These are phyloP conservation scores for Chiua virens DNA, from an alignment of 768 basidiomycete genomes.

Conservation along the genomic window DNA sequence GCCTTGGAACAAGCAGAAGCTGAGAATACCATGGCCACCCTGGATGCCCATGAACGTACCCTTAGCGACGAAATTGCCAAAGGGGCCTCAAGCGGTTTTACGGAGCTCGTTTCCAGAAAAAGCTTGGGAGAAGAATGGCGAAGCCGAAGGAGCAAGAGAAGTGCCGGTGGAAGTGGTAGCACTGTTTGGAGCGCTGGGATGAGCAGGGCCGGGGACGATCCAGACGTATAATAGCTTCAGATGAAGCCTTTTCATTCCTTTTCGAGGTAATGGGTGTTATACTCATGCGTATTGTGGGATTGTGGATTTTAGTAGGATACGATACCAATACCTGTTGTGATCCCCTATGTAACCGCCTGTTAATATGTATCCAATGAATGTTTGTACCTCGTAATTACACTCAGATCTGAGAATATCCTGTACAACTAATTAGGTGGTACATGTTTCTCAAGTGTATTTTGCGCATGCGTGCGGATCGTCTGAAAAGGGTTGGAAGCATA, in stretches of 20 bases:
- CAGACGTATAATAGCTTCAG: conserved; percentile 28
- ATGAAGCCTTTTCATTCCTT: conserved; percentile 1
- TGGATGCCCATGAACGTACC: conserved; percentile 76
- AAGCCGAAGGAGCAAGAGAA: conserved; percentile 47
- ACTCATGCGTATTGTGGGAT: conserved; percentile 16
- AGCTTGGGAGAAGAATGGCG: conserved; percentile 51
- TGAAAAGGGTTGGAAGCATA: conserved; percentile 72
- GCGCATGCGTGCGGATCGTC: conserved; percentile 75
- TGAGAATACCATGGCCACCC: conserved; percentile 68
- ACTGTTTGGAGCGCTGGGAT: conserved; percentile 89
- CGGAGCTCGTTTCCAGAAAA: conserved; percentile 62
- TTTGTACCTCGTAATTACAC: neutral
- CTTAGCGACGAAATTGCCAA: conserved; percentile 75
- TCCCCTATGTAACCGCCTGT: conserved; percentile 20
- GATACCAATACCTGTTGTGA: conserved; percentile 20
- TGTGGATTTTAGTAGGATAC: conserved; percentile 19
- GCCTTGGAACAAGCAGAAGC: conserved; percentile 80
- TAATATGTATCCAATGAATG: conserved; percentile 12
- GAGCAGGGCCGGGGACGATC: conserved; percentile 57
- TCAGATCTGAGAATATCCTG: neutral
- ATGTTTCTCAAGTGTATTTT: conserved; percentile 71
- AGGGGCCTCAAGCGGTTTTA: conserved; percentile 73
- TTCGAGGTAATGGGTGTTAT: conserved; percentile 7
- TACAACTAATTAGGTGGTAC: conserved; percentile 10
- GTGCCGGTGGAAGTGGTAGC: conserved; percentile 66